phyloP scores from a whole-genome alignment of 2,329 filamentous ascomycete genomes.

The Pseudogymnoascus sp. region DNA sequence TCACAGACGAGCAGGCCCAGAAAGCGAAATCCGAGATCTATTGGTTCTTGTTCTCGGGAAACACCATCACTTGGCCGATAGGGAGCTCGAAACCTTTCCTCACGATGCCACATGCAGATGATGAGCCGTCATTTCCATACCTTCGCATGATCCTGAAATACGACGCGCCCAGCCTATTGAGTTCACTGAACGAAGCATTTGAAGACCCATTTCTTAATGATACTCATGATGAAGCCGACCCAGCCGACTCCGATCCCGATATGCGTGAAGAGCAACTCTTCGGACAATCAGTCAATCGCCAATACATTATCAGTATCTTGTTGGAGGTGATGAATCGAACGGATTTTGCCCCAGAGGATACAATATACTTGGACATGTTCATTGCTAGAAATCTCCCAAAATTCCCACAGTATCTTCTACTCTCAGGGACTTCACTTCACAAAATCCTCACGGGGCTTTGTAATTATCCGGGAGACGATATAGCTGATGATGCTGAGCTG shows the following conservation, averaged over 20 bases:
- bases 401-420: constrained; percentile 88
- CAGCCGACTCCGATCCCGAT: constrained; percentile 40
- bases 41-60: constrained; percentile 86
- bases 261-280: constrained; percentile 59
- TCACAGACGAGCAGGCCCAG: constrained; percentile 63
- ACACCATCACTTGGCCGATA: constrained; percentile 66
- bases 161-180: constrained; percentile 86
- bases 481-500: constrained; percentile 91
- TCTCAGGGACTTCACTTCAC: constrained; percentile 78
- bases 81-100: constrained; percentile 51
- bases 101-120: constrained; percentile 46
- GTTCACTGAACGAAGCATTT: constrained; percentile 92
- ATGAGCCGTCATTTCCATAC: constrained; percentile 75
- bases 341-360: constrained; percentile 71
- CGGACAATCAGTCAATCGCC: constrained; percentile 69
- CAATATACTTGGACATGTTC: constrained; percentile 97
- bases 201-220: constrained; percentile 92
- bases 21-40: constrained; percentile 84
- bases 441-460: constrained; percentile 76
- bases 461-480: constrained; percentile 68
- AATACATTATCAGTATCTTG: constrained; percentile 86
- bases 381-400: constrained; percentile 92
- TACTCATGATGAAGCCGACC: constrained; percentile 53
- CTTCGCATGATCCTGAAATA: constrained; percentile 78
- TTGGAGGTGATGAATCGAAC: constrained; percentile 78